Conservation (phyloP, 768 basidiomycete species). For the Lentinus brumalis region DNA sequence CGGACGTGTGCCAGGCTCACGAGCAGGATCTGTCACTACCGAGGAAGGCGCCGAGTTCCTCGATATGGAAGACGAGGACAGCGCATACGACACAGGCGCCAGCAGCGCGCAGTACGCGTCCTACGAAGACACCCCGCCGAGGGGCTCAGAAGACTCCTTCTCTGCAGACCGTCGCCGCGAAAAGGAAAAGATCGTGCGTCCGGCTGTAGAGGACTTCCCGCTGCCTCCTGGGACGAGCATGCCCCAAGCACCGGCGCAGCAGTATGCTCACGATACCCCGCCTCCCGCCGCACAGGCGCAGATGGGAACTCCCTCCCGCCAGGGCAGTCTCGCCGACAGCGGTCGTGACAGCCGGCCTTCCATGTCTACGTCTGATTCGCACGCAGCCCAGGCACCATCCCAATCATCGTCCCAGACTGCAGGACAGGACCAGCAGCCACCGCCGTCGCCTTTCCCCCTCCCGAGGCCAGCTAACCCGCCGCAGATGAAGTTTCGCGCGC, state of each 20-base stretch:
- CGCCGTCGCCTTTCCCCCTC: conserved; percentile 28
- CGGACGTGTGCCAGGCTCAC: conserved; percentile 10
- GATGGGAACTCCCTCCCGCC: conserved; percentile 8
- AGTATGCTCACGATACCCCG: conserved; percentile 15
- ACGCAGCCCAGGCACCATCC: conserved; percentile 16
- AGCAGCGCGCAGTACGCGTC: conserved; percentile 13
- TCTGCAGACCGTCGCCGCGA: conserved; percentile 7
- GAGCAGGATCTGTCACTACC: conserved; percentile 19
- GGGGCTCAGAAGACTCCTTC: conserved; percentile 1
- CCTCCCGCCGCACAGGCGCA: conserved; percentile 15
- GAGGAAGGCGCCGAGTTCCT: conserved; percentile 59
- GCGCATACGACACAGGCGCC: conserved; percentile 36
- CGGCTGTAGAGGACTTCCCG: conserved; percentile 51
- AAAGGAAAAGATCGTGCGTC: conserved; percentile 25
- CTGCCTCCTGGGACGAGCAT: conserved; percentile 37
- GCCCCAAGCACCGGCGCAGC: neutral
- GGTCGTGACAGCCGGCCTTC: conserved; percentile 12
- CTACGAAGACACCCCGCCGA: conserved; percentile 21
- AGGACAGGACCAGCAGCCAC: conserved; percentile 21
- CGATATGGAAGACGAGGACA: conserved; percentile 59
- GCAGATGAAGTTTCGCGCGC: conserved; percentile 60
- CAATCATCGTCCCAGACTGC: conserved; percentile 23
- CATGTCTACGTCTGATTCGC: conserved; percentile 17
- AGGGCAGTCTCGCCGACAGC: conserved; percentile 7
- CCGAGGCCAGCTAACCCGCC: conserved; percentile 31